Evolutionary conservation across 805 yeast genomes (phyloP).

Genomic region (Komagataella mondaviorum): DNA sequence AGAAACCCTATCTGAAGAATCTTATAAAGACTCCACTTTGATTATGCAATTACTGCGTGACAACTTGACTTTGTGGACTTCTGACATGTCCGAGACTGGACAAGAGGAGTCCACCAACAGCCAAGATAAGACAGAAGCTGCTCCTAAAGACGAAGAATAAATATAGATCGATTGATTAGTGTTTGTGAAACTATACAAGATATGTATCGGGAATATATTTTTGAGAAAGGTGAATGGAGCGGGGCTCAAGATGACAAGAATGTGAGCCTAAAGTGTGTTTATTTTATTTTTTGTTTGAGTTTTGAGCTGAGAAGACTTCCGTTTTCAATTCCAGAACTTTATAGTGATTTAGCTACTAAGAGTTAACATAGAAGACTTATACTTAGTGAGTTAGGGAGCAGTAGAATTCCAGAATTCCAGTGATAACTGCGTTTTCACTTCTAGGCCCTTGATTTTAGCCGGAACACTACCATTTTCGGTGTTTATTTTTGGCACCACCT

Average conservation of each 20-base stretch:
- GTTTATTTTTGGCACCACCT: background rate
- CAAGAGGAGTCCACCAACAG: slow-evolving; percentile 33
- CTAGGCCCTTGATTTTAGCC: background rate
- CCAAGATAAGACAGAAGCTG: slow-evolving; percentile 18
- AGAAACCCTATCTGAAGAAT: slow-evolving; percentile 94
- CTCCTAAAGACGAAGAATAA: slow-evolving; percentile 18
- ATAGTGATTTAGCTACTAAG: slow-evolving; percentile 4
- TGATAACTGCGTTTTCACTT: background rate
- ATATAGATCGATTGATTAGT: slow-evolving; percentile 3
- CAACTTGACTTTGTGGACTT: slow-evolving; percentile 96
- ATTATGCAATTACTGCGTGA: slow-evolving; percentile 98
- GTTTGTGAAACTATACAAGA: background rate
- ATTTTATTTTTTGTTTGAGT: slow-evolving; percentile 5
- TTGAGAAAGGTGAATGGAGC: background rate
- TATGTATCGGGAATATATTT: slow-evolving; percentile 6
- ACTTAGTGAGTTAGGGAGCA: background rate
- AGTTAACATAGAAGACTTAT: background rate
- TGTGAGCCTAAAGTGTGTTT: background rate
- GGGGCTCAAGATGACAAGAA: background rate
- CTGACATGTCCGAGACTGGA: slow-evolving; percentile 79
- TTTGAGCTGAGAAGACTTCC: slow-evolving; percentile 11
- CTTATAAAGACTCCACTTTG: slow-evolving; percentile 95
- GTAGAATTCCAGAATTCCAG: background rate
- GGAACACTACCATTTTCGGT: background rate
- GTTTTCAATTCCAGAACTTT: slow-evolving; percentile 5